These are phyloP conservation scores for Mycena epipterygia DNA, from an alignment of 768 basidiomycete genomes.

Conservation along the genomic window DNA sequence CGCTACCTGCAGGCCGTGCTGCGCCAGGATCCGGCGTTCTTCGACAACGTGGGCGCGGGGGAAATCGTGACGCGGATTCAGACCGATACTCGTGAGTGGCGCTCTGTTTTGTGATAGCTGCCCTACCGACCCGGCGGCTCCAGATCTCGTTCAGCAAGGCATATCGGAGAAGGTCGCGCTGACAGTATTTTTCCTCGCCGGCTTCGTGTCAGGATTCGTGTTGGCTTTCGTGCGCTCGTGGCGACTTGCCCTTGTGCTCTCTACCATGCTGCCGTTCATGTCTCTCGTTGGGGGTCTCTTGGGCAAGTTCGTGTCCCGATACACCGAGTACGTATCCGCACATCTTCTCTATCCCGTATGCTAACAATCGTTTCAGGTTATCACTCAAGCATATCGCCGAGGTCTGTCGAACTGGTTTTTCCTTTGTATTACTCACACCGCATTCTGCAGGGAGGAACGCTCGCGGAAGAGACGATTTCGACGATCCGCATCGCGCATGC, in stretches of 20 bases:
- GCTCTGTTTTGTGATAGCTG: not conserved
- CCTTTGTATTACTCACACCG: no score
- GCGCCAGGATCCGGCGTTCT: constrained; percentile 90
- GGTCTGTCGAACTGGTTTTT: not conserved
- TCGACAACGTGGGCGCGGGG: constrained; percentile 93
- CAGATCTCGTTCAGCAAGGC: constrained; percentile 92
- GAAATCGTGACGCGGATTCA: constrained; percentile 95
- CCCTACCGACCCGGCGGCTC: not conserved
- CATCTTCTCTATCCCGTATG: not conserved
- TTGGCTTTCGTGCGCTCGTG: constrained; percentile 79
- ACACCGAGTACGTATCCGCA: constrained; percentile 68
- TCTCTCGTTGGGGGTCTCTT: constrained; percentile 76
- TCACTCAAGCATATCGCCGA: constrained; percentile 80
- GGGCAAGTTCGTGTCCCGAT: constrained; percentile 74
- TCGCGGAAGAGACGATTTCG: constrained; percentile 94
- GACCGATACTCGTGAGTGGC: constrained; percentile 80
- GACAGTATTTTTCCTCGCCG: constrained; percentile 69
- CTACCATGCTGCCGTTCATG: constrained; percentile 88
- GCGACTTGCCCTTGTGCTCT: constrained; percentile 87
- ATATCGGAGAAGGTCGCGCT: constrained; percentile 91
- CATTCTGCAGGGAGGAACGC: constrained; percentile 69
- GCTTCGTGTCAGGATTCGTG: constrained; percentile 86
- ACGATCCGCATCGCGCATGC: constrained; percentile 92
- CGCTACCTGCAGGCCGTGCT: constrained; percentile 82
- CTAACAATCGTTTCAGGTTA: constrained; percentile 51